Percentiles rank a stretch among this genome's conserved stretches.
phyloP scores from a whole-genome alignment of 164 flowering plant species.

The Euptelea pleiosperma region DNA sequence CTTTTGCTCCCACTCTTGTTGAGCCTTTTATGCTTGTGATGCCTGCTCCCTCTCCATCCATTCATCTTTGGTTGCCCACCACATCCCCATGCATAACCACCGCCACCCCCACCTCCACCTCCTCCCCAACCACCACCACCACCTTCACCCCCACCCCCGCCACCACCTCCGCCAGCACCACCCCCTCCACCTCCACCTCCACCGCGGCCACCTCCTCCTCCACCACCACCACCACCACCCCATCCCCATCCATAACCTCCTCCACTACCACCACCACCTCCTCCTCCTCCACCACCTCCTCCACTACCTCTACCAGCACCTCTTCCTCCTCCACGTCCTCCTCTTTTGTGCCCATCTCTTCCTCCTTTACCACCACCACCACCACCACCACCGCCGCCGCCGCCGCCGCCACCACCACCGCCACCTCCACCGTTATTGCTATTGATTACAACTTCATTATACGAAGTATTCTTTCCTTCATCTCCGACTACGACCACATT shows the following conservation, averaged over 20 bases:
- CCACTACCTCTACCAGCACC: not conserved
- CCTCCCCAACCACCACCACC: conserved; percentile 13
- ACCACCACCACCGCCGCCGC: conserved; percentile 8
- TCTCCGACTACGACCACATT: no score
- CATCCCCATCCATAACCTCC: conserved; percentile 5
- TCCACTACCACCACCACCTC: conserved; percentile 1
- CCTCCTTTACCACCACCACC: not conserved
- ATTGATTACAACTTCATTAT: conserved; percentile 18
- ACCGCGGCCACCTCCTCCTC: conserved; percentile 5
- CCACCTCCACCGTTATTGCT: conserved; percentile 13
- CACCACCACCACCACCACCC: not conserved
- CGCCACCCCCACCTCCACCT: conserved; percentile 8
- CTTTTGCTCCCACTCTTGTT: conserved; percentile 5
- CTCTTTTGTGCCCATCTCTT: not conserved
- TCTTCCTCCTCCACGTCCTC: not conserved
- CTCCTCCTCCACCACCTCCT: not conserved
- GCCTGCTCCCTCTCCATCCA: conserved; percentile 24
- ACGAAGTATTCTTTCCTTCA: conserved; percentile 1
- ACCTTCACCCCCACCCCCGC: conserved; percentile 5
- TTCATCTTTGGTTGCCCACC: conserved; percentile 28
- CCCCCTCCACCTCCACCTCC: conserved; percentile 7
- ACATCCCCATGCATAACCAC: conserved; percentile 11
- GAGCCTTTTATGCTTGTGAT: conserved; percentile 14
- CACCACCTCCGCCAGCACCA: conserved; percentile 10
- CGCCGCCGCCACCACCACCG: conserved; percentile 11